A percentile compares a stretch with the other conserved stretches of the same genome.
These are phyloP conservation scores for Amauroascus verrucosus DNA, from an alignment of 2,329 filamentous ascomycete genomes.

Conservation along the genomic window DNA sequence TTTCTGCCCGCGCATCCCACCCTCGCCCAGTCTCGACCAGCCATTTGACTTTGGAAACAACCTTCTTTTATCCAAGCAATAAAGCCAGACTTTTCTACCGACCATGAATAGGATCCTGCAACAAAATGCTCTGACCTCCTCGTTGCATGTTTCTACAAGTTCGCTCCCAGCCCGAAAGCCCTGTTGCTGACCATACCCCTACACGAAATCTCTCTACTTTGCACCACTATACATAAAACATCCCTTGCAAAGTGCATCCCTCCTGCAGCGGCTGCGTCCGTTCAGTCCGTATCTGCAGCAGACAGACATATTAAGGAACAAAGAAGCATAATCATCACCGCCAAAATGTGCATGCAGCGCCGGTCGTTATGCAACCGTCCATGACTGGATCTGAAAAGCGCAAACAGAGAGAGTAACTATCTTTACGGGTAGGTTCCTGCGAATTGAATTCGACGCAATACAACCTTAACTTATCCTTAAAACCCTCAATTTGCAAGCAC, in stretches of 20 bases:
- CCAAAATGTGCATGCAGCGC: constrained; percentile 2
- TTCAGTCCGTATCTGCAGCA: background rate
- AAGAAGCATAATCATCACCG: background rate
- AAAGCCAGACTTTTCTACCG: background rate
- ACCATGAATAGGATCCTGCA: background rate
- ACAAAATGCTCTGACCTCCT: background rate
- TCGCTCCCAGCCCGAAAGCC: background rate
- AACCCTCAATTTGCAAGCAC: no score
- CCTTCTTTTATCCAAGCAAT: background rate
- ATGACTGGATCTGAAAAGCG: background rate
- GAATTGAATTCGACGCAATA: background rate
- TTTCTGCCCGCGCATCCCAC: background rate
- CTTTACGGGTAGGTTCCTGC: background rate
- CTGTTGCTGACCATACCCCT: background rate
- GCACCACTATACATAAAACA: background rate
- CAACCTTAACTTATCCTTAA: background rate
- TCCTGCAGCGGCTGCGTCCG: constrained; percentile 4
- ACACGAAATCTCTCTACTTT: background rate
- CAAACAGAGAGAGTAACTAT: background rate
- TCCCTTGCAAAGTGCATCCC: background rate
- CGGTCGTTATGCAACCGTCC: background rate
- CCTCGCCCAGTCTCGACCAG: background rate
- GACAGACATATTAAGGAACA: background rate
- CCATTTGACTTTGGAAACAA: constrained; percentile 5
- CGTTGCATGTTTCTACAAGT: background rate